phyloP scores from a whole-genome alignment of 1,284 basidiomycete species.

The Albatrellus sp. region DNA sequence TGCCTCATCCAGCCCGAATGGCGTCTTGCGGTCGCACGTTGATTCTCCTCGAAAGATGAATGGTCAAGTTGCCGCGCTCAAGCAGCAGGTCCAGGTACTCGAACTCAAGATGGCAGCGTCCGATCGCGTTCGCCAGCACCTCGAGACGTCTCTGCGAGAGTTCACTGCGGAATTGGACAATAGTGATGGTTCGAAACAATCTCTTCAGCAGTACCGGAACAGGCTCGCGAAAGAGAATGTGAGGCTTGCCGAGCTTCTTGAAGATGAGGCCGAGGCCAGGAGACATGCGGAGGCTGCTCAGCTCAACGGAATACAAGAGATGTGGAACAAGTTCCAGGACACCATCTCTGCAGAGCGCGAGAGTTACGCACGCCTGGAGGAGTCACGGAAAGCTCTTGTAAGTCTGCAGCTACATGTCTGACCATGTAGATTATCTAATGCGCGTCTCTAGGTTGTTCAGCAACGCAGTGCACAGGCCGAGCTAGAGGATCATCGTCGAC shows the following conservation, averaged over 20 bases:
- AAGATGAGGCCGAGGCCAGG: conserved; percentile 57
- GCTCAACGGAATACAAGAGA: conserved; percentile 50
- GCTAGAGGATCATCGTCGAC: conserved; percentile 47
- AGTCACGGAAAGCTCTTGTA: conserved; percentile 62
- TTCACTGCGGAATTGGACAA: conserved; percentile 54
- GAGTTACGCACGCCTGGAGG: conserved; percentile 51
- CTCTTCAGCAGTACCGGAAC: conserved; percentile 43
- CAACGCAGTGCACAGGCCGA: conserved; percentile 56
- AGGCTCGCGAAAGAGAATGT: conserved; percentile 49
- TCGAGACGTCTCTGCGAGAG: conserved; percentile 50
- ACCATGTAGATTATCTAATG: not conserved
- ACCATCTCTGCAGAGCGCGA: conserved; percentile 49
- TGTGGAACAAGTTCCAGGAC: conserved; percentile 60
- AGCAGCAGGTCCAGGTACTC: conserved; percentile 56
- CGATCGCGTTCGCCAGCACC: conserved; percentile 52
- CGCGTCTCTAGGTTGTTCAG: conserved; percentile 39
- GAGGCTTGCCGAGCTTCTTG: conserved; percentile 39
- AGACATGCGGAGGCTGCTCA: conserved; percentile 47
- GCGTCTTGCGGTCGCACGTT: conserved; percentile 19
- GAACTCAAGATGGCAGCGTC: conserved; percentile 61
- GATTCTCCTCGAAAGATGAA: conserved; percentile 31
- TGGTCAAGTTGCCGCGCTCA: conserved; percentile 34
- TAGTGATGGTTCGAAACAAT: conserved; percentile 54
- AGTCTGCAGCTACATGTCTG: conserved; percentile 12
- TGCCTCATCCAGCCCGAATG: conserved; percentile 19